These are phyloP conservation scores for Fragosphaeria purpurea DNA, from an alignment of 2,329 filamentous ascomycete genomes.

Conservation along the genomic window DNA sequence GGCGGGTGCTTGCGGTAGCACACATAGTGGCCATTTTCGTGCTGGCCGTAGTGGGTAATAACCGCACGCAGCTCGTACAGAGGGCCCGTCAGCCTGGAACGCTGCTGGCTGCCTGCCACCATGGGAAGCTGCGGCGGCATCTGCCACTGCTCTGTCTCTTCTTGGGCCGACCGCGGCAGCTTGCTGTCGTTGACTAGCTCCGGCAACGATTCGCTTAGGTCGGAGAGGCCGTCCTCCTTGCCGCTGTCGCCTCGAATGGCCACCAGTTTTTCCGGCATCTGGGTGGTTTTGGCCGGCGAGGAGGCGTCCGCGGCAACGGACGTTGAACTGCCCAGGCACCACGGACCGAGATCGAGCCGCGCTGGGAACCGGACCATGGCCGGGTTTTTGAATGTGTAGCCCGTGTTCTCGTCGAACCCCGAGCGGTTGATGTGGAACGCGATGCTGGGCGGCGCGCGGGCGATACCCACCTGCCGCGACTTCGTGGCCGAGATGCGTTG, in stretches of 20 bases:
- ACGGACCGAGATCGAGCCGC: conserved; percentile 66
- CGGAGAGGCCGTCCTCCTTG: conserved; percentile 10
- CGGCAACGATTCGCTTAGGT: too few relatives aligned
- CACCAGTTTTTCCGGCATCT: not conserved
- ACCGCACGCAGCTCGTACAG: conserved; percentile 74
- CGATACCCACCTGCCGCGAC: conserved; percentile 79
- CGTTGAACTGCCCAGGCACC: conserved; percentile 62
- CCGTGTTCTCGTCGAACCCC: conserved; percentile 76
- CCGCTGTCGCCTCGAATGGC: not conserved
- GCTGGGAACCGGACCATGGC: conserved; percentile 69
- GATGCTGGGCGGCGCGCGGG: conserved; percentile 68
- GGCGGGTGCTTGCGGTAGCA: conserved; percentile 67
- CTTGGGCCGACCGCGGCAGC: conserved; percentile 55
- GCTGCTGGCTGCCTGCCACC: conserved; percentile 47
- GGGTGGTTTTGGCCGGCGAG: not conserved
- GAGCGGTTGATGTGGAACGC: conserved; percentile 87
- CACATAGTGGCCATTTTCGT: conserved; percentile 94
- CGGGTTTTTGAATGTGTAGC: conserved; percentile 72
- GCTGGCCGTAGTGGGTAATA: conserved; percentile 78
- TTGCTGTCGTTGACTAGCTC: conserved; percentile 34
- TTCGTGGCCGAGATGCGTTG: conserved; percentile 71
- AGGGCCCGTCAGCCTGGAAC: conserved; percentile 44
- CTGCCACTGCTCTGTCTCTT: conserved; percentile 55
- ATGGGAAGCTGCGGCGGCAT: conserved; percentile 61
- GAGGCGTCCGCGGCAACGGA: not conserved